phyloP scores from a whole-genome alignment of 345 rosid genomes.

The Kandelia obovata region DNA sequence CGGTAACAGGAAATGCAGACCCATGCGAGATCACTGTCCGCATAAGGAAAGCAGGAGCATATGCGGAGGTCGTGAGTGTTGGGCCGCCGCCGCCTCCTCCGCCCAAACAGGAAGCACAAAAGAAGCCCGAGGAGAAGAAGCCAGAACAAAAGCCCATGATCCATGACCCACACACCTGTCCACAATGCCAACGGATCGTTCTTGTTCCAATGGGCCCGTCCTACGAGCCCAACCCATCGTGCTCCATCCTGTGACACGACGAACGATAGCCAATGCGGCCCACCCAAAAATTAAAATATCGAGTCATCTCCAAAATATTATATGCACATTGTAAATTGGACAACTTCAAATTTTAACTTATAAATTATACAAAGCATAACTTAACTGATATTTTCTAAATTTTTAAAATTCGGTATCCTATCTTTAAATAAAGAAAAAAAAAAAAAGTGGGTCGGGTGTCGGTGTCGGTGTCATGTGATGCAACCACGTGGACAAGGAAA shows the following conservation, averaged over 20 bases:
- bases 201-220: not conserved
- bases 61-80: constrained; percentile 39
- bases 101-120: constrained; percentile 21
- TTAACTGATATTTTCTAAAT: too few relatives aligned
- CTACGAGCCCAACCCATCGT: constrained; percentile 11
- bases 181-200: constrained; percentile 1
- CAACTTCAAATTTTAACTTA: too few relatives aligned
- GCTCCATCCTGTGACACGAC: constrained; percentile 18
- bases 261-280: not conserved
- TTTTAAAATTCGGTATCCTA: too few relatives aligned
- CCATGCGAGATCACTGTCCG: constrained; percentile 37
- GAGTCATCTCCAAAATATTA: too few relatives aligned
- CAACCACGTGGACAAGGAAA: too few relatives aligned
- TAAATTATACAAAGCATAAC: too few relatives aligned
- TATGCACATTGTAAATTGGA: too few relatives aligned
- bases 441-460: too few relatives aligned
- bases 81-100: constrained; percentile 55
- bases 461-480: too few relatives aligned
- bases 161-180: constrained; percentile 7
- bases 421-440: too few relatives aligned
- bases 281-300: too few relatives aligned
- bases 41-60: constrained; percentile 38
- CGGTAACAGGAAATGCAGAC: constrained; percentile 52
- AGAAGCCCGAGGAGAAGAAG: constrained; percentile 18
- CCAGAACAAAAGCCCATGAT: not conserved